phyloP scores from a whole-genome alignment of 2,329 filamentous ascomycete species.

The Dothidotthia symphoricarpi region DNA sequence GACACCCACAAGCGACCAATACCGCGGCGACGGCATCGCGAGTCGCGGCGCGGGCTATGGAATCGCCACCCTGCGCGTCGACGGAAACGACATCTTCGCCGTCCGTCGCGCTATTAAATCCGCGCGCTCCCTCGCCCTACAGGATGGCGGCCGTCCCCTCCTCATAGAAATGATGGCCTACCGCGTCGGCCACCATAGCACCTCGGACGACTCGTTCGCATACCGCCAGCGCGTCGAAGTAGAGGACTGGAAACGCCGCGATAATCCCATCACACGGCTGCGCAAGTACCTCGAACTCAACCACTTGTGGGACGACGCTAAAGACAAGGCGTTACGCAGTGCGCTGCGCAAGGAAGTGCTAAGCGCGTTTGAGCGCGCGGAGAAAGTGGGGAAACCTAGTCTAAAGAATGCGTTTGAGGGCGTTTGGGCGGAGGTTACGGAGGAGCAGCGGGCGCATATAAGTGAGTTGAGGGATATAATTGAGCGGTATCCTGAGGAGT shows the following conservation, averaged over 20 bases:
- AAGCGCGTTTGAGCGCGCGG: slow-evolving; percentile 78
- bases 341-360: slow-evolving; percentile 71
- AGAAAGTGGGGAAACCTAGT: slow-evolving; percentile 75
- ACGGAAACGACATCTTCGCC: slow-evolving; percentile 93
- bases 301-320: slow-evolving; percentile 78
- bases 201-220: slow-evolving; percentile 93
- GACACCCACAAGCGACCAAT: slow-evolving; percentile 86
- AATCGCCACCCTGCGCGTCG: slow-evolving; percentile 88
- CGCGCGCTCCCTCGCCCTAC: slow-evolving; percentile 74
- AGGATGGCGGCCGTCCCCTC: slow-evolving; percentile 77
- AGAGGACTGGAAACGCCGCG: slow-evolving; percentile 86
- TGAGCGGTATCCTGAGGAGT: slow-evolving; percentile 86
- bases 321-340: slow-evolving; percentile 71
- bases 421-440: slow-evolving; percentile 83
- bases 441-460: slow-evolving; percentile 75
- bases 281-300: slow-evolving; percentile 88
- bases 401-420: slow-evolving; percentile 77
- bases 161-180: slow-evolving; percentile 97
- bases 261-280: slow-evolving; percentile 82
- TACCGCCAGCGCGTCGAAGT: slow-evolving; percentile 93
- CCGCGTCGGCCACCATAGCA: slow-evolving; percentile 96
- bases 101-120: slow-evolving; percentile 76
- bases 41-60: slow-evolving; percentile 84
- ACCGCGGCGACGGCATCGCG: slow-evolving; percentile 87
- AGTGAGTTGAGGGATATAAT: slow-evolving; percentile 71